Evolutionary conservation across 257 asterid species (phyloP).

Genomic region (Plantago major): DNA sequence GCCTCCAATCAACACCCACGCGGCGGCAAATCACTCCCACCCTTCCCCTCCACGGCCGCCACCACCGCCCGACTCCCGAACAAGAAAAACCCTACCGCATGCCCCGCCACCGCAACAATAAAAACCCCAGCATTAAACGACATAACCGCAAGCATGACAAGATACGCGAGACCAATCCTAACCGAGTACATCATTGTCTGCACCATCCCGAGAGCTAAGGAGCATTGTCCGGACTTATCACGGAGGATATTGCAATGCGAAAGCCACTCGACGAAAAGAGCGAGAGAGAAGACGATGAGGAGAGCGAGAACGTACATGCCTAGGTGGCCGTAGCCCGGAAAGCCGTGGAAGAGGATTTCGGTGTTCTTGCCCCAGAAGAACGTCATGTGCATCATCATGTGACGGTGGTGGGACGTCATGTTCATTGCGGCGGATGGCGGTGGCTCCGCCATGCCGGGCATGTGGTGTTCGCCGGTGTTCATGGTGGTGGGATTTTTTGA

Average conservation of each 20-base stretch:
- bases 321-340: constrained; percentile 59
- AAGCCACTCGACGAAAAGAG: constrained; percentile 54
- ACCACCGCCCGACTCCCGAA: constrained; percentile 52
- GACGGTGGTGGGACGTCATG: constrained; percentile 29
- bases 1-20: constrained; percentile 31
- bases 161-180: constrained; percentile 52
- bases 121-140: constrained; percentile 73
- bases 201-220: constrained; percentile 33
- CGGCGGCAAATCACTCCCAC: constrained; percentile 50
- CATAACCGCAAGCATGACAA: constrained; percentile 84
- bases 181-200: constrained; percentile 46
- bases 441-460: constrained; percentile 34
- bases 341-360: constrained; percentile 60
- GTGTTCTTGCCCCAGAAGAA: constrained; percentile 84
- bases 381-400: constrained; percentile 90
- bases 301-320: constrained; percentile 67
- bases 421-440: constrained; percentile 21
- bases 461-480: constrained; percentile 24
- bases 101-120: constrained; percentile 57
- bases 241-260: constrained; percentile 39
- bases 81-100: constrained; percentile 53
- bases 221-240: constrained; percentile 2
- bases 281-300: constrained; percentile 35
- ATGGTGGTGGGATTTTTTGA: constrained; percentile 1
- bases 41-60: constrained; percentile 24